Percentiles rank a stretch among this genome's conserved stretches.
phyloP scores from a whole-genome alignment of 192 early-diverging fungal genomes.

The Ambispora gerdemannii region DNA sequence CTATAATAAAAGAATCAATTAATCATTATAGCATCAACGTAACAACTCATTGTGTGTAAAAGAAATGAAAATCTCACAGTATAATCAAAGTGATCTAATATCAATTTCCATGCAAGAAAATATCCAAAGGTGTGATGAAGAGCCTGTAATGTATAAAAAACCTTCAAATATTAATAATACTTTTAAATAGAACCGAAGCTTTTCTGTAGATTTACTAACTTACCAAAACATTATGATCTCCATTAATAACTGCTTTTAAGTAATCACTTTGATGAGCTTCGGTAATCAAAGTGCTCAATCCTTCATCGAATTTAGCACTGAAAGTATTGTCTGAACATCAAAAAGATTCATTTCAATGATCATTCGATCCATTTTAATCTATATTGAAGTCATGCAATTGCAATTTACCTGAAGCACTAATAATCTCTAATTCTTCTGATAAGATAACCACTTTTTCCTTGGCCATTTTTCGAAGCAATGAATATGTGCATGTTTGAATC shows the following conservation, averaged over 20 bases:
- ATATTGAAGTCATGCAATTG: too few relatives aligned
- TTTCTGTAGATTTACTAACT: too few relatives aligned
- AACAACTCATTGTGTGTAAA: too few relatives aligned
- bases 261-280: neutral
- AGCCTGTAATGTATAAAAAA: constrained; percentile 18
- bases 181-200: constrained; percentile 23
- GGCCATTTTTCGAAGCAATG: constrained; percentile 33
- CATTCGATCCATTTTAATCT: neutral
- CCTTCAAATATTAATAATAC: neutral
- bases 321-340: neutral
- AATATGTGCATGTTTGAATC: constrained; percentile 43
- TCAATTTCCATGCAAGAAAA: constrained; percentile 66
- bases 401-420: constrained; percentile 24
- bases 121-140: constrained; percentile 58
- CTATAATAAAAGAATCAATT: constrained; percentile 37
- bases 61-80: constrained; percentile 50
- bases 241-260: neutral
- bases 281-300: constrained; percentile 8
- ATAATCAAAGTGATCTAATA: constrained; percentile 77
- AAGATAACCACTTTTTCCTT: constrained; percentile 28
- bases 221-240: constrained; percentile 28
- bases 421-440: constrained; percentile 42
- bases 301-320: neutral
- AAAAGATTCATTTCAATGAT: neutral
- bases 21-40: too few relatives aligned